Base-by-base conservation (phyloP, 805 yeast genomes). In the Cyberlindnera nakhonratchasimensis region DNA sequence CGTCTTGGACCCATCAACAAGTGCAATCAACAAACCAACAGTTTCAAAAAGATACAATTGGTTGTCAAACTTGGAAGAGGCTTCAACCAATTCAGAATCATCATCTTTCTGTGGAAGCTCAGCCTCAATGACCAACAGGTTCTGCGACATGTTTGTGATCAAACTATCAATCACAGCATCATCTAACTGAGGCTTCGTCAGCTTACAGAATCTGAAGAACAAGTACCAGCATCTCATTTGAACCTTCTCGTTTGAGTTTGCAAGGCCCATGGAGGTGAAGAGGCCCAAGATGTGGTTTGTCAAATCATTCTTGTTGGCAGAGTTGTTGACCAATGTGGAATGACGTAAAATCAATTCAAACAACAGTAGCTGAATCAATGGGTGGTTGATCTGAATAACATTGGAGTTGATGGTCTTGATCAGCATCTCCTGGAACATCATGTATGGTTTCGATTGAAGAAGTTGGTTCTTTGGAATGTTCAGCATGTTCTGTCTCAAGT, bases 161-260 rank as follows among this genome's bases (percentile, higher is more conserved):
- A 85, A 71, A 48, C 75, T 78, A 30, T 75, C 81, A 55, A 77
- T 69, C 43, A 69, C 64, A 42, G 52, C 62, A 34, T 69, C 74
- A 23, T 80, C 74, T 30, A 80, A 64, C 37, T 75, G 66, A 28
- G 89, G 88, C 57, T 80, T 83, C 2, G 91, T 82, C 35, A 83
- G 68, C 58, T 84, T 87, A 47, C 89, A 73, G 55, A 90, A 86
- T 60, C 95, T 76, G 56, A 82, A 82, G 54, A 91, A 87, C 49
- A 90, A 69, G 61, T 87, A 91, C 96, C 98, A 93, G 31, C 95
- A 75, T 61, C 97, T 80, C 42, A 79, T 71, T 54, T 89, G 80
- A 4, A 90, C 96, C 47, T 79, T 83, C 44, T 75, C 83, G 51
- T 75, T 71, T 5, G 72, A 69, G 64, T 83, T 87, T 62, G 87